Base-by-base conservation (phyloP, 345 rosid genomes). In the Ceriops decandra region DNA sequence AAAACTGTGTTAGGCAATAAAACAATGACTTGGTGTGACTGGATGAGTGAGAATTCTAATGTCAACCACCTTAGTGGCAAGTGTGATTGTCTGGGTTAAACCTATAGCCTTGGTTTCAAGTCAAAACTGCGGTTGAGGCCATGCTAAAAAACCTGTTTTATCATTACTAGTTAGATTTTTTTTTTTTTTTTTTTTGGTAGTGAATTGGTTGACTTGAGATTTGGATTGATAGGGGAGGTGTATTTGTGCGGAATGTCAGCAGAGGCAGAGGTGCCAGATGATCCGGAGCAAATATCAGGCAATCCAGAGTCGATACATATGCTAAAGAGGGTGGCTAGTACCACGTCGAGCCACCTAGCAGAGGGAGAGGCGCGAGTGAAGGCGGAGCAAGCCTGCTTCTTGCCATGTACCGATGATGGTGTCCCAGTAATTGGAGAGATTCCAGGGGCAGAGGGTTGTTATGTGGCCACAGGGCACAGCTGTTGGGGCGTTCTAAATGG, bases 401-500 rank as follows among this genome's bases (percentile, higher is more conserved):
- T 93, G 78, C 96, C 97, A 0, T 80, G 90, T 64, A 89, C 89
- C 0, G 95, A 93, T 47, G 96, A 91, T 52, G 82, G 84, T 21
- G 21, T 85, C 46, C 97, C 93, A 0, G 79, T 93, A 30, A 89
- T 88, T 1, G 96, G 98, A 24, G 91, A 89, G 79, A 63, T 91
- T 64, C 93, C 90, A 1, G 87, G 92, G 9, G 60, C 84, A 15
- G 83, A 79, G 52, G 90, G 89, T 6, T 89, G 96, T 74, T 93
- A 79, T 62, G 90, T 89, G 32, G 97, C 84, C 13, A 87, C 96
- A 0, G 95, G 98, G 27, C 98, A 93, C 68, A 84, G 80, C 71
- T 93, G 96, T 69, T 89, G 97, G 97, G 98, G 97, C 0, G 89
- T 93, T 69, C 83, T 93, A 5, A 93, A 93, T 69, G 97, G 89